phyloP scores from a whole-genome alignment of 2,329 filamentous ascomycete genomes.

The Botrytis sinoallii region DNA sequence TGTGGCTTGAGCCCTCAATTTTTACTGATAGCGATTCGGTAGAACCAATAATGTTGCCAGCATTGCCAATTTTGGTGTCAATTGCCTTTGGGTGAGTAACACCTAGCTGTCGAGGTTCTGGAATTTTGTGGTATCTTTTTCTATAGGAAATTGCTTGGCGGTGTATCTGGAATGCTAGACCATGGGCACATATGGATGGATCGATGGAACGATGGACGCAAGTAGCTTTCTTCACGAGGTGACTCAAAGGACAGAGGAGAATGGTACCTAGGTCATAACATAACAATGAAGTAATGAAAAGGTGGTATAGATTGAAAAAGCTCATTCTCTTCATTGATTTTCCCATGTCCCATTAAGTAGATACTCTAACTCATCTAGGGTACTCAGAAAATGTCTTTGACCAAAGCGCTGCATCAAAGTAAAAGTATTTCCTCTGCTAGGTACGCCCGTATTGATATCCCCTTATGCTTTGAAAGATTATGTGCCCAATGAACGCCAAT shows the following conservation, averaged over 20 bases:
- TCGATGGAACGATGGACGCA: no score
- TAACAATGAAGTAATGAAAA: not conserved
- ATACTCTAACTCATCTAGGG: conserved; percentile 2
- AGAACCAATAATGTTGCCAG: not conserved
- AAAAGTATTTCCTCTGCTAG: conserved; percentile 3
- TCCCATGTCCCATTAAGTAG: not conserved
- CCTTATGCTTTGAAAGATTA: conserved; percentile 5
- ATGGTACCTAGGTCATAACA: not conserved
- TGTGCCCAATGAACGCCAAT: conserved; percentile 15
- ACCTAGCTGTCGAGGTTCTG: not conserved
- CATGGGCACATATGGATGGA: not conserved
- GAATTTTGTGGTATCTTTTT: not conserved
- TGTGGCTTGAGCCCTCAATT: not conserved
- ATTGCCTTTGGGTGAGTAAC: not conserved
- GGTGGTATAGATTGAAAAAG: not conserved
- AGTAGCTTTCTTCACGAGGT: not conserved
- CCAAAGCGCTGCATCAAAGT: conserved; percentile 5
- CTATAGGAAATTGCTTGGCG: not conserved
- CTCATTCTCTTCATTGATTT: not conserved
- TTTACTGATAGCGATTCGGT: not conserved
- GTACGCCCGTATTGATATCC: conserved; percentile 15
- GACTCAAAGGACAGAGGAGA: not conserved
- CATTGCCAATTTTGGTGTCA: not conserved
- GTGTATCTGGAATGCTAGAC: not conserved
- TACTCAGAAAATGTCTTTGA: not conserved